Evolutionary conservation across 2,329 filamentous ascomycete genomes (phyloP), one percentile per base, ranked within the genome.

Genomic region (Scytalidium sp.): DNA sequence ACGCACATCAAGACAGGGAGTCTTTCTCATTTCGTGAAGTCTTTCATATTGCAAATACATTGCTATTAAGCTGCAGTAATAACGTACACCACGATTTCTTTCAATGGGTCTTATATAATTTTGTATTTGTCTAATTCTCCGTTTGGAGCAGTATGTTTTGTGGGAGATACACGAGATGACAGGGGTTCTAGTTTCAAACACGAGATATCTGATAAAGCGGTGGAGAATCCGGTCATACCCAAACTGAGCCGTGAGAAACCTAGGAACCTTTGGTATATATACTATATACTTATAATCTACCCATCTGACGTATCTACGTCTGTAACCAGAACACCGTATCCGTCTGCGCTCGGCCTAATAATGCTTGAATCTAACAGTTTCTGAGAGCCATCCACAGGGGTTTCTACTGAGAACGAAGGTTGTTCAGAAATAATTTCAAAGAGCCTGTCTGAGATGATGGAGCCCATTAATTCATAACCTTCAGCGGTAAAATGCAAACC

Each of bases 381-480:
- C 41, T 21, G 9, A 20, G 41, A 43, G 19, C 23, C 20, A 10
- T 43, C 5, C 21, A 20, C 15, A 19, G 25, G n/a, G 29, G 10
- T 19, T 22, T 19, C 17, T 7, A 9, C 45, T 11, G 19, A 48
- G 3, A 43, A 10, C 41, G 10, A 73, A 52, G 54, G 65, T 47
- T 58, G 62, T 25, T 63, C 60, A 46, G 56, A 58, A 32, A 77
- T 57, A 36, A 84, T 67, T 23, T 72, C 69, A 42, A 80, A 67
- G 9, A 87, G 64, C 23, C 68, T 72, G 20, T 75, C 71, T 43
- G 76, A 83, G 45, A 87, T 70, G 50, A 76, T 71, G 36, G 74
- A 70, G 2, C 83, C 84, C 71, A 87, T 80, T 58, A 79, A 68
- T 60, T 84, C 75, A 68, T 87, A 87, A 7, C 84, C 84, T 6